Evolutionary conservation across 768 basidiomycete species (phyloP), one percentile per base, ranked within the genome.

Genomic region (Cubamyces sp.): DNA sequence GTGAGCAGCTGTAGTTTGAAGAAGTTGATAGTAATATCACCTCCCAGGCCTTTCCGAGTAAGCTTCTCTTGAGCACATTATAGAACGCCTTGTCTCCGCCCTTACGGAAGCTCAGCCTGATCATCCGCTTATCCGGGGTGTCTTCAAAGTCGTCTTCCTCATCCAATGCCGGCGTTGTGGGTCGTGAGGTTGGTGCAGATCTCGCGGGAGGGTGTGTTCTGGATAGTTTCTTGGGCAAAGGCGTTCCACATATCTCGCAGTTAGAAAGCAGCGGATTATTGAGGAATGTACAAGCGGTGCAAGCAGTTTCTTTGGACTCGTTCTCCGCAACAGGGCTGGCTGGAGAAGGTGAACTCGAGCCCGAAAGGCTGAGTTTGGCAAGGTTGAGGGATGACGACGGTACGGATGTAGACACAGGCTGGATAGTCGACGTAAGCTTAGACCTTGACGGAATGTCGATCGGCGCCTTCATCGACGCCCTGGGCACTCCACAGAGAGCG

Each of bases 51-150:
- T 87, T 92, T 5, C 82, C 79, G 64, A 84, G 81, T 51, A 96
- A 70, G 46, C 86, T 84, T 19, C 84, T 80, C 73, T 90, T 92
- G 40, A 98, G 78, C 12, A 84, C 81, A 18, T 84, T 78, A 73
- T 99, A 98, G 66, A 94, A 90, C 1, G 82, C 67, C 74, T 90
- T 90, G 71, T 91, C 94, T 0, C 96, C 96, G 3, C 96, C 94
- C 71, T 87, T 92, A 45, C 96, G 82, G 73, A 99, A 98, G 74
- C 92, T 95, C 57, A 99, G 72, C 66, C 91, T 90, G 50, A 97
- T 83, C 60, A 88, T 78, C 30, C 79, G 69, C n/a, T 77, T 71
- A 6, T 69, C 68, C 11, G 75, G 71, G 23, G 75, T 74, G 41
- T 76, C 74, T 42, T 79, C 76, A 19, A 74, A 70, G 28, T 73